phyloP scores from a whole-genome alignment of 768 basidiomycete genomes.

The Daedaleopsis nitida region DNA sequence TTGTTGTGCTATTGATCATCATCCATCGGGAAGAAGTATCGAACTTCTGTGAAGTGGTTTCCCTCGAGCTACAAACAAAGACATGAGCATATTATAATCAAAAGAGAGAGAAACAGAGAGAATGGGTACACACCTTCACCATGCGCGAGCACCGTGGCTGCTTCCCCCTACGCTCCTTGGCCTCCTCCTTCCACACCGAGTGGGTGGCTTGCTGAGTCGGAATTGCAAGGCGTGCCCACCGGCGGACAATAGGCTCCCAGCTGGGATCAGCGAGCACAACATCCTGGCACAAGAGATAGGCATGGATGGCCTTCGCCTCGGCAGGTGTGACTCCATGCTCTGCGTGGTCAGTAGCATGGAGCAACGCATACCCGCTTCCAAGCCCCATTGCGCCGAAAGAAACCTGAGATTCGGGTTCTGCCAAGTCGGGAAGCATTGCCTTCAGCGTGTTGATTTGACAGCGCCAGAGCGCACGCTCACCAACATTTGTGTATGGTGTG shows the following conservation, averaged over 20 bases:
- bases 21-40: neutral
- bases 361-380: slow-evolving; percentile 28
- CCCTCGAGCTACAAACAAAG: neutral
- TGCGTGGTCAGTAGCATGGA: slow-evolving; percentile 10
- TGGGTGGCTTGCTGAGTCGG: slow-evolving; percentile 24
- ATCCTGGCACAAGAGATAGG: neutral
- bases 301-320: slow-evolving; percentile 1
- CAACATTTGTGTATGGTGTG: slow-evolving; percentile 29
- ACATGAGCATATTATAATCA: no score
- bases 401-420: neutral
- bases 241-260: neutral
- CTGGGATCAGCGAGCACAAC: neutral
- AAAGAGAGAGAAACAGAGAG: no score
- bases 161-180: slow-evolving; percentile 21
- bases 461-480: slow-evolving; percentile 21
- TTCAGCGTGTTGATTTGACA: slow-evolving; percentile 27
- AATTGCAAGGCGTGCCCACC: slow-evolving; percentile 22
- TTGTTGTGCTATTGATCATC: neutral
- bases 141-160: neutral
- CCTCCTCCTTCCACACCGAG: slow-evolving; percentile 19
- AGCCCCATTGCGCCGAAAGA: slow-evolving; percentile 20
- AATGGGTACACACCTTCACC: neutral
- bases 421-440: slow-evolving; percentile 7
- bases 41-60: neutral
- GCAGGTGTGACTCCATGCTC: neutral